Evolutionary conservation across 2,329 filamentous ascomycete species (phyloP), one percentile per base, ranked within the genome.

Genomic region (Podosphaera fusca): DNA sequence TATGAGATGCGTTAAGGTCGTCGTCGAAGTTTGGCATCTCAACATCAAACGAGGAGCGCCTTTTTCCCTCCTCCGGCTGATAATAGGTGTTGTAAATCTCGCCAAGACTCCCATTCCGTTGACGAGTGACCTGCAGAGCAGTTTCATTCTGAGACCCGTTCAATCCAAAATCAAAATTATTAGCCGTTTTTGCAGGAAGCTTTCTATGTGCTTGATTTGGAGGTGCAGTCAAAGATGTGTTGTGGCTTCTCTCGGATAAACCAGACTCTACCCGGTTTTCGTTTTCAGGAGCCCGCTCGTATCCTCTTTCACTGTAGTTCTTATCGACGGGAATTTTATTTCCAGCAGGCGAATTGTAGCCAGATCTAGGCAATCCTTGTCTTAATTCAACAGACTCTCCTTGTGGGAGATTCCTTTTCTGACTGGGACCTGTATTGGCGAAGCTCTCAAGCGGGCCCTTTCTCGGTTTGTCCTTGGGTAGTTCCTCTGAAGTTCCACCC

Each of bases 81-180:
- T 77, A 77, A 62, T 80, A 80, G 4, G 72, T 64, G 64, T 77
- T 75, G 61, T 79, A 80, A 10, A 76, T 71, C 51, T 78, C 74
- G 55, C 75, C 74, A 70, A 75, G 21, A 64, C 64, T 58, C 57
- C 67, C 65, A n/a, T 68, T 65, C 34, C 63, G 31, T 9, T 49
- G 30, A 14, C 29, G 45, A 5, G 38, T 42, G n/a, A 8, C 38
- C 10, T 3, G 38, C 38, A 12, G 5, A 14, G 38, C 10, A 42
- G 2, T 12, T 8, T 12, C 10, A 42, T 42, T 42, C 10, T 8
- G 38, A 12, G 38, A 14, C 3, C 5, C 5, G n/a, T 42, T 12
- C 36, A 33, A 33, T 33, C 55, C 31, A 30, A 6, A 31, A 34
- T 47, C 14, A 31, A 12, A 45, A 46, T 29, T 35, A 34, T 53